Base-by-base conservation (phyloP, 176 grass and related monocot genomes). In the Oryza officinalis region DNA sequence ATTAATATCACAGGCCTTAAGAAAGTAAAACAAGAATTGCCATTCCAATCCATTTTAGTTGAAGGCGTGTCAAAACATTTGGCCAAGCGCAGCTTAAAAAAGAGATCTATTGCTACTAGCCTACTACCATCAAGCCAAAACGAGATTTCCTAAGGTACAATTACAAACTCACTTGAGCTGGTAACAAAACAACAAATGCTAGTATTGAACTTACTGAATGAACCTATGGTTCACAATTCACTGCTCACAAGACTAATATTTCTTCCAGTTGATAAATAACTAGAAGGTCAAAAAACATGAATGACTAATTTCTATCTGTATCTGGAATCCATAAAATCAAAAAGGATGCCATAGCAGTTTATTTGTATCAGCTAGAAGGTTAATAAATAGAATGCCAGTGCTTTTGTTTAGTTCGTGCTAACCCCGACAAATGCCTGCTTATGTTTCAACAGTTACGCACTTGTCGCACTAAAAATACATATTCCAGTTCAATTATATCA, bases 291-390 rank as follows among this genome's bases (percentile, higher is more conserved):
- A 60, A 30, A 4, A 27, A 10, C 41, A 37, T 74, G 72, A 79
- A 28, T 79, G 60, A 22, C 45, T 15, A 46, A 37, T n/a, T 46
- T 7, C 7, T 20, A 50, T 67, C 38, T 67, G 46, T 65, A 59
- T 27, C 25, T 57, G 68, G 45, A 84, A 84, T 25, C 33, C 41
- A 74, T 43, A 14, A 15, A 50, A 83, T 78, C 26, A 70, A 78
- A 15, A 26, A 10, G 26, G 3, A 37, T 13, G 52, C 0, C 5
- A 20, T 45, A 72, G 84, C 22, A 50, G 67, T 86, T 65, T 61
- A 15, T 49, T 64, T 33, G 37, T 1, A 38, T 38, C 37, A 38
- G 37, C 37, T 38, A 38, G 1, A 38, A 38, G 1, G 7, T 38
- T 7, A 38, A 38, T 38, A 38, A 38, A 38, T 38, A 38, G 37